These are phyloP conservation scores for Knoxia roxburghii DNA, from an alignment of 257 asterid species.

Conservation along the genomic window DNA sequence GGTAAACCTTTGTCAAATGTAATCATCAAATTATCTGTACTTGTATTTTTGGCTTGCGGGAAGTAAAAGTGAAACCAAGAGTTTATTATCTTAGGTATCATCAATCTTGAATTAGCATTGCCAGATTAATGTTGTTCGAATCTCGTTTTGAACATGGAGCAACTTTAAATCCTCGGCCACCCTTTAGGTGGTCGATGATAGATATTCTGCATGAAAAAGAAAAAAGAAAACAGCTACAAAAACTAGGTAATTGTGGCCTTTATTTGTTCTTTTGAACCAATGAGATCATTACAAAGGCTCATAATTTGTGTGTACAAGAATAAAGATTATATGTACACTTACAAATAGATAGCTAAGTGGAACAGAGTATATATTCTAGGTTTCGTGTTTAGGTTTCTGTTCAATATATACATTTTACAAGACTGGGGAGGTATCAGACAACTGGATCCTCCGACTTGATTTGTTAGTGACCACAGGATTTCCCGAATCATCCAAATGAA, in stretches of 20 bases:
- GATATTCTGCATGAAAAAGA: too few relatives aligned
- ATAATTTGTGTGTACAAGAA: not conserved
- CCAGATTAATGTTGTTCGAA: too few relatives aligned
- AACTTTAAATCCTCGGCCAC: too few relatives aligned
- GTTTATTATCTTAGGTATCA: not conserved
- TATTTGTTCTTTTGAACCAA: constrained; percentile 3
- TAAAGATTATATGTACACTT: constrained; percentile 11
- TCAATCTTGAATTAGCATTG: not conserved
- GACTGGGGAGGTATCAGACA: constrained; percentile 30
- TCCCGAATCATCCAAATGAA: constrained; percentile 71
- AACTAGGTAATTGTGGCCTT: not conserved
- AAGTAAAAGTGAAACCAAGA: not conserved
- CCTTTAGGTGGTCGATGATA: too few relatives aligned
- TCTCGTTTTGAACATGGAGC: too few relatives aligned
- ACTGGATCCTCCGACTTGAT: constrained; percentile 42
- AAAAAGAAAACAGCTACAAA: not conserved
- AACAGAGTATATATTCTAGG: not conserved
- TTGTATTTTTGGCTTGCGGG: not conserved
- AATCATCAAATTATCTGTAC: not conserved
- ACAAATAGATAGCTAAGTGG: not conserved
- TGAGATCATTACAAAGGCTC: constrained; percentile 10
- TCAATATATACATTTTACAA: constrained; percentile 8
- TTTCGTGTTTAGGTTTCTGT: not conserved
- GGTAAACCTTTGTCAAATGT: not conserved
- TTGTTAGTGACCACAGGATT: constrained; percentile 56